A percentile compares a stretch with the other conserved stretches of the same genome.
Evolutionary conservation across 2,329 filamentous ascomycete genomes (phyloP).

Genomic region (Fusarium xylarioides): DNA sequence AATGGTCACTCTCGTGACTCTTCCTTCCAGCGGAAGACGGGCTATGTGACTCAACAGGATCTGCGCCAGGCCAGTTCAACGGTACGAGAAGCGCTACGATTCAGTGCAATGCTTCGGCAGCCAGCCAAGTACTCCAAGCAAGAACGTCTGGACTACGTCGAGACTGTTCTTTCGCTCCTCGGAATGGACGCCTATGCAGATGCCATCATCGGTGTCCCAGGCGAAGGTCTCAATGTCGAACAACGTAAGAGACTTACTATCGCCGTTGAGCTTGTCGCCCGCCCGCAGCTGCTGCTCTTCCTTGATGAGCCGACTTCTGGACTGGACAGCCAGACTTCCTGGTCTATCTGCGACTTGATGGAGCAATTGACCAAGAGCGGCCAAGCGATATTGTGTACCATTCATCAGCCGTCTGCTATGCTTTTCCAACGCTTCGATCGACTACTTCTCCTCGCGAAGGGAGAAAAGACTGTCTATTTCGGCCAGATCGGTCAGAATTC

Average conservation of each 20-base stretch:
- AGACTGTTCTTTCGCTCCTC: slow-evolving; percentile 73
- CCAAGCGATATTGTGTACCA: slow-evolving; percentile 53
- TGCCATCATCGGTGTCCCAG: slow-evolving; percentile 67
- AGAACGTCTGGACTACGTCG: slow-evolving; percentile 83
- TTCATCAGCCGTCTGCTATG: slow-evolving; percentile 40
- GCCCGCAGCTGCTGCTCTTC: slow-evolving; percentile 65
- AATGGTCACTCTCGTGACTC: slow-evolving; percentile 70
- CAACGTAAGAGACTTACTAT: slow-evolving; percentile 68
- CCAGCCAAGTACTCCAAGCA: slow-evolving; percentile 70
- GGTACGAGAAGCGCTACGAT: slow-evolving; percentile 82
- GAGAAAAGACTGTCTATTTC: slow-evolving; percentile 69
- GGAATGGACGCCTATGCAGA: slow-evolving; percentile 71
- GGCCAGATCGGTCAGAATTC: slow-evolving; percentile 69
- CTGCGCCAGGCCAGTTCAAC: slow-evolving; percentile 81
- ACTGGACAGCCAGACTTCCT: slow-evolving; percentile 68
- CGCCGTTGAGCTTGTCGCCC: slow-evolving; percentile 62
- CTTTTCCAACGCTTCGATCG: slow-evolving; percentile 55
- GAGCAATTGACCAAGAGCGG: slow-evolving; percentile 63
- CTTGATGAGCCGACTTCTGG: slow-evolving; percentile 67
- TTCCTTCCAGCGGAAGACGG: slow-evolving; percentile 86
- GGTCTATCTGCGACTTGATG: slow-evolving; percentile 66
- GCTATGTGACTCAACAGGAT: slow-evolving; percentile 91
- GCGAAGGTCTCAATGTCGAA: slow-evolving; percentile 66
- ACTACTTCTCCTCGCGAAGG: neutral
- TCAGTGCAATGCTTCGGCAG: slow-evolving; percentile 83